Percentiles rank a stretch among this genome's conserved stretches.
phyloP scores from a whole-genome alignment of 1,284 basidiomycete species.

The Cryptococcus floricola region DNA sequence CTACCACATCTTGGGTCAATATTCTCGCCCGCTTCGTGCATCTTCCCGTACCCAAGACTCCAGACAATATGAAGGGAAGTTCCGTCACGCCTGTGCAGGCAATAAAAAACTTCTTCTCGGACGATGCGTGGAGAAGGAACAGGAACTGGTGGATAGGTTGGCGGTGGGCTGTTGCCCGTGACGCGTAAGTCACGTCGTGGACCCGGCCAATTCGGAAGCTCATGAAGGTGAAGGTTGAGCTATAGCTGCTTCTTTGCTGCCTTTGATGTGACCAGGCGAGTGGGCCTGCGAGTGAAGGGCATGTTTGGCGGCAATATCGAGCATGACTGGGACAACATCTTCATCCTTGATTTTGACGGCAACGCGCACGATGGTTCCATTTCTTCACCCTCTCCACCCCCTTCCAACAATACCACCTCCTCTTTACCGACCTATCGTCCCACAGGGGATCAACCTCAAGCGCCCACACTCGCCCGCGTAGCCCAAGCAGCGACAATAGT shows the following conservation, averaged over 20 bases:
- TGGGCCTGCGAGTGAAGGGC: slow-evolving; percentile 43
- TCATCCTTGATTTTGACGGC: slow-evolving; percentile 14
- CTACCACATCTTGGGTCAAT: slow-evolving; percentile 24
- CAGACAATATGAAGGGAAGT: slow-evolving; percentile 12
- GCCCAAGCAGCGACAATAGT: slow-evolving; percentile 47
- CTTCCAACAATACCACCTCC: background rate
- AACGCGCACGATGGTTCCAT: background rate
- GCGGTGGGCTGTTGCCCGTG: slow-evolving; percentile 41
- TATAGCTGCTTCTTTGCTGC: slow-evolving; percentile 49
- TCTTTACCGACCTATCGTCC: slow-evolving; percentile 4
- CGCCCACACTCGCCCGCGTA: slow-evolving; percentile 41
- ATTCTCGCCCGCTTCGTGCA: slow-evolving; percentile 18
- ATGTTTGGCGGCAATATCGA: slow-evolving; percentile 27
- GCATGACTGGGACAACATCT: slow-evolving; percentile 19
- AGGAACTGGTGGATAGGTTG: slow-evolving; percentile 45
- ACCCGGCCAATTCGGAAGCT: background rate
- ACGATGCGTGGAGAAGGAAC: slow-evolving; percentile 35
- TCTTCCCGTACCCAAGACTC: slow-evolving; percentile 24
- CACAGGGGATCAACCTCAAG: background rate
- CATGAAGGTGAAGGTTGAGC: slow-evolving; percentile 24
- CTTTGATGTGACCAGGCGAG: slow-evolving; percentile 44
- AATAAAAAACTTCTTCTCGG: slow-evolving; percentile 31
- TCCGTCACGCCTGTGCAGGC: slow-evolving; percentile 31
- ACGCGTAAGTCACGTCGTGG: slow-evolving; percentile 30
- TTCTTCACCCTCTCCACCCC: background rate